Evolutionary conservation across 2,329 filamentous ascomycete species (phyloP), one percentile per base, ranked within the genome.

Genomic region (Talaromyces sp.): DNA sequence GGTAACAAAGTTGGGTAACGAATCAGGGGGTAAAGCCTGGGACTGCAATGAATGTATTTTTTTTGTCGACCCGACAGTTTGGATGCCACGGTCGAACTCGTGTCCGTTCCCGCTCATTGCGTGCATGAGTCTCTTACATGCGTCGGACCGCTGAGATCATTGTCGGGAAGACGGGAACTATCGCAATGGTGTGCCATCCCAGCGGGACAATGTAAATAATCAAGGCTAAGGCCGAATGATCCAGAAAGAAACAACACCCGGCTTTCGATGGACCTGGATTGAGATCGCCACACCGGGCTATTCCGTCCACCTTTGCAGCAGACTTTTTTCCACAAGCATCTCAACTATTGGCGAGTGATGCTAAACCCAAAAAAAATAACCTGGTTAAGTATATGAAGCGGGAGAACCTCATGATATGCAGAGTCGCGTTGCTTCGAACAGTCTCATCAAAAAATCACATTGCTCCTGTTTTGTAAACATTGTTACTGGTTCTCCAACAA

Each of bases 81-180:
- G 62, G 62, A 62, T 60, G 55, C 54, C 57, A 57, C 58, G 58
- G 62, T 62, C 50, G 55, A 64, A 58, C 55, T 43, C 53, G 26
- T 29, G 50, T 38, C 55, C 60, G 54, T 51, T 54, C 60, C 57
- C 62, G 62, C 57, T 56, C 41, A 58, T 62, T 58, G 38, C 60
- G 51, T 64, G 62, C 62, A 64, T 64, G 52, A 56, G 31, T 55
- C 56, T 46, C 58, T 64, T 51, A 62, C 60, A 54, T 64, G 62
- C 60, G 57, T 62, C 58, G 54, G 54, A 56, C 46, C 55, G 53
- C 53, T 55, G 53, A 52, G 58, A 62, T 62, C 32, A 43, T 55
- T 41, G 56, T 49, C 53, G 55, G 55, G 50, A 55, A 64, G 49
- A 41, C 63, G 63, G 63, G 63, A 59, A 56, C 63, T 64, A 64